Evolutionary conservation across 805 yeast genomes (phyloP).

Genomic region (Candida sanyiensis): DNA sequence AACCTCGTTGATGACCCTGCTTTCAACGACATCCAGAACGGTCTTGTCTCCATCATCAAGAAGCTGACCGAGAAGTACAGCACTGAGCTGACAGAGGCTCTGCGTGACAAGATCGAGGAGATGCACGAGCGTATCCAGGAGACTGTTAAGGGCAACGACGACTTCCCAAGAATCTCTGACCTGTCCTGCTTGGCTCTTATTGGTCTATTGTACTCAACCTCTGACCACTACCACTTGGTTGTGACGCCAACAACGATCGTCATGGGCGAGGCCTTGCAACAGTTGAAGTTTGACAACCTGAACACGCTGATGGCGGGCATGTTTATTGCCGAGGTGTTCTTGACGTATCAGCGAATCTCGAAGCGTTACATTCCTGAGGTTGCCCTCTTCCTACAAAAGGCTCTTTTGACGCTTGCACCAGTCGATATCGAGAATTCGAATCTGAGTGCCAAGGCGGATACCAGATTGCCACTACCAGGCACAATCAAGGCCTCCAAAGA

Average conservation of each 20-base stretch:
- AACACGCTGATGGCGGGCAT: constrained; percentile 52
- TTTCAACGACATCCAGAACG: constrained; percentile 34
- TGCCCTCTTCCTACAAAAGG: constrained; percentile 48
- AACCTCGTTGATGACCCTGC: constrained; percentile 32
- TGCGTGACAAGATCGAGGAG: constrained; percentile 50
- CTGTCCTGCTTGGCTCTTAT: constrained; percentile 61
- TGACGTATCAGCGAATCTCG: constrained; percentile 72
- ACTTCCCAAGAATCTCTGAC: constrained; percentile 45
- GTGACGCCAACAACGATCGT: constrained; percentile 78
- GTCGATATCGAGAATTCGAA: constrained; percentile 17
- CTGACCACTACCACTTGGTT: constrained; percentile 91
- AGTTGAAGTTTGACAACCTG: constrained; percentile 36
- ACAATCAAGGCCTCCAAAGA: constrained; percentile 5
- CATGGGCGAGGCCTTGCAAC: constrained; percentile 64
- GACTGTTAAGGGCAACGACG: constrained; percentile 24
- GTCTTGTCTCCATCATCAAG: constrained; percentile 43
- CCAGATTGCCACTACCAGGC: constrained; percentile 23
- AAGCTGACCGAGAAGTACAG: constrained; percentile 61
- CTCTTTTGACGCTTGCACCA: constrained; percentile 41
- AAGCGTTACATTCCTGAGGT: constrained; percentile 83
- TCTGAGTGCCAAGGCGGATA: constrained; percentile 14
- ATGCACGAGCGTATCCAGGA: constrained; percentile 47
- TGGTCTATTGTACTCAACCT: constrained; percentile 82
- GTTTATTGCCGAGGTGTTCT: constrained; percentile 56
- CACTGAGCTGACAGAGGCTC: constrained; percentile 53